These are phyloP conservation scores for Trichoderma koningiopsis DNA, from an alignment of 2,329 filamentous ascomycete genomes.

Conservation along the genomic window DNA sequence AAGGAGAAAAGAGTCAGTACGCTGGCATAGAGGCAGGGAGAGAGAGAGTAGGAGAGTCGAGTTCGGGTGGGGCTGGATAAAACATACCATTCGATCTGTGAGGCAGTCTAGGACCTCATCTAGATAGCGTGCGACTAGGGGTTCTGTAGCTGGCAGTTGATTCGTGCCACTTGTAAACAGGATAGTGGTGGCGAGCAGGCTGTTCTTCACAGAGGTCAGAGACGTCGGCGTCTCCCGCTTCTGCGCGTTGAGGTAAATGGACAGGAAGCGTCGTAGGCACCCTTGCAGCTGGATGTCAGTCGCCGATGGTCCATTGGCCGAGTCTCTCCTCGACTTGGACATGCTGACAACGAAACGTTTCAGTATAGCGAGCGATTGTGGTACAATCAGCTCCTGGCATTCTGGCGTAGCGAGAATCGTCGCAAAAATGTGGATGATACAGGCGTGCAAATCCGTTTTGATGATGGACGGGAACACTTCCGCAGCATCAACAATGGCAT, in stretches of 20 bases:
- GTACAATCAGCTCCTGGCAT: conserved; percentile 87
- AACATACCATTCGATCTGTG: conserved; percentile 71
- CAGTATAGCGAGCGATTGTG: conserved; percentile 85
- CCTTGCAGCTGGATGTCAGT: conserved; percentile 74
- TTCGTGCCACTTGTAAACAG: conserved; percentile 80
- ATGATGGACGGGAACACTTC: conserved; percentile 96
- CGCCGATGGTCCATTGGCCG: conserved; percentile 47
- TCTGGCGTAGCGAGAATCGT: conserved; percentile 82
- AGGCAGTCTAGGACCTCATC: conserved; percentile 85
- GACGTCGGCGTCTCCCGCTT: conserved; percentile 74
- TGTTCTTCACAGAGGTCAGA: conserved; percentile 89
- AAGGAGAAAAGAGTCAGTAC: conserved; percentile 8
- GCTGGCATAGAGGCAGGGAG: neutral
- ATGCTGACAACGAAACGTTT: conserved; percentile 86
- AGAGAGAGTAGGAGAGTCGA: neutral
- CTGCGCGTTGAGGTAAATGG: conserved; percentile 75
- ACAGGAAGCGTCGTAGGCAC: conserved; percentile 78
- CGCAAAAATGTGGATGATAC: conserved; percentile 94
- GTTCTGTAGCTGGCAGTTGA: conserved; percentile 72
- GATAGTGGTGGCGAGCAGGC: conserved; percentile 83
- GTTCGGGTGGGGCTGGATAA: neutral
- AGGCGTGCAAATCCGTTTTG: conserved; percentile 92
- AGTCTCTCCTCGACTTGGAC: conserved; percentile 48
- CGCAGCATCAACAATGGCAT: conserved; percentile 89
- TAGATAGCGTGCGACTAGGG: conserved; percentile 72